Evolutionary conservation across 176 grass and related monocot species (phyloP).

Genomic region (Areca catechu): DNA sequence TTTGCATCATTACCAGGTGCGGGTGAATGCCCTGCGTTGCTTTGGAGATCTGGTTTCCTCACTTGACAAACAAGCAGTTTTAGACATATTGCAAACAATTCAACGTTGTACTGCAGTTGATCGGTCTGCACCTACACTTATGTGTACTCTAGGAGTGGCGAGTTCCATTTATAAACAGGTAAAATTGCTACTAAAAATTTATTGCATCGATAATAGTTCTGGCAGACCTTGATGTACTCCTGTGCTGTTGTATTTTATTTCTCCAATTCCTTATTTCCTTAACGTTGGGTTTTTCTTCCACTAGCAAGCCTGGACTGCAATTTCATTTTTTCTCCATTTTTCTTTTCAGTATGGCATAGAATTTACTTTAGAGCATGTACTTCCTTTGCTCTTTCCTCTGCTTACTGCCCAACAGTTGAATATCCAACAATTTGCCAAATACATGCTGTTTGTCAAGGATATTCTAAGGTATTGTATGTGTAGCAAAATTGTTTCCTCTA

Average conservation of each 20-base stretch:
- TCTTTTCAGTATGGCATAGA: constrained; percentile 70
- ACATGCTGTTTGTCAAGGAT: constrained; percentile 96
- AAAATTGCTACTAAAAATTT: constrained; percentile 13
- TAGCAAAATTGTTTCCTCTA: not conserved
- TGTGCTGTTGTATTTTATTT: not conserved
- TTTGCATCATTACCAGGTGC: constrained; percentile 49
- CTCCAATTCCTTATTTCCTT: not conserved
- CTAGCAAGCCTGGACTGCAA: not conserved
- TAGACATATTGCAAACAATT: constrained; percentile 76
- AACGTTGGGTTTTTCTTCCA: not conserved
- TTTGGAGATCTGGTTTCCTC: constrained; percentile 91
- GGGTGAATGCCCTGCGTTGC: constrained; percentile 89
- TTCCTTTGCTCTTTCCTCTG: constrained; percentile 81
- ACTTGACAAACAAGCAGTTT: constrained; percentile 68
- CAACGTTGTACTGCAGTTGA: constrained; percentile 88
- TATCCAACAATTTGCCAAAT: constrained; percentile 97
- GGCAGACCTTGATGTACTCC: too few species aligned
- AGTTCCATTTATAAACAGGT: constrained; percentile 94
- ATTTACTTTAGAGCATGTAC: constrained; percentile 72
- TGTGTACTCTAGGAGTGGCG: constrained; percentile 93
- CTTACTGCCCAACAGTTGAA: constrained; percentile 83
- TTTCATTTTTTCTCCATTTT: constrained; percentile 7
- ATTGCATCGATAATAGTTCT: not conserved
- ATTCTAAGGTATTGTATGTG: constrained; percentile 59
- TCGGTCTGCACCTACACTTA: constrained; percentile 86